Percentiles rank a stretch among this genome's conserved stretches.
These are phyloP conservation scores for Vanilla planifolia DNA, from an alignment of 106 monocot genomes.

Conservation along the genomic window DNA sequence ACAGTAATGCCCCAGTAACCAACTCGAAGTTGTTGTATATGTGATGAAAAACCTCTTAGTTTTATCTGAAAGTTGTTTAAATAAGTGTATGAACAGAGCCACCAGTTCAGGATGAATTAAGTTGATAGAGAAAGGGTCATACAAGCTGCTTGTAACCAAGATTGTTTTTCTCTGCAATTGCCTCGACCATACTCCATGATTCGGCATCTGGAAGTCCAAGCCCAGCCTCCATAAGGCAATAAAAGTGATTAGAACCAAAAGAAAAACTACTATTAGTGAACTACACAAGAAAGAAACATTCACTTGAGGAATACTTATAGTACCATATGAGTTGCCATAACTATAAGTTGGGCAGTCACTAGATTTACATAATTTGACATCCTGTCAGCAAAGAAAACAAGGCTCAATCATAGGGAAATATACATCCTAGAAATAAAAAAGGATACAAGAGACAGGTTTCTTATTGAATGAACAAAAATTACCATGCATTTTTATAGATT, in stretches of 20 bases:
- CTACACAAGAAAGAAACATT: conserved; percentile 4
- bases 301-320: neutral
- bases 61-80: conserved; percentile 55
- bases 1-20: conserved; percentile 86
- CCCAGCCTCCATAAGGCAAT: conserved; percentile 58
- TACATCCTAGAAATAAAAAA: neutral
- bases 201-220: conserved; percentile 81
- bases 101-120: conserved; percentile 1
- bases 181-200: conserved; percentile 86
- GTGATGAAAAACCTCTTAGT: conserved; percentile 78
- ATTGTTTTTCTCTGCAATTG: conserved; percentile 92
- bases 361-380: conserved; percentile 76
- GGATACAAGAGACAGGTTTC: too few species aligned
- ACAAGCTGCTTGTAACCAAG: conserved; percentile 96
- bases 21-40: conserved; percentile 85
- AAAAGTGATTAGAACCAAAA: neutral
- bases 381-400: conserved; percentile 31
- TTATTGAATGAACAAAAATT: too few species aligned
- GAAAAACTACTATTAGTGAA: neutral
- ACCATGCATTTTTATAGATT: too few species aligned
- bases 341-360: conserved; percentile 76
- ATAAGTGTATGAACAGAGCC: neutral
- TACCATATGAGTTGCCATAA: conserved; percentile 98
- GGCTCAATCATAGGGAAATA: conserved; percentile 2
- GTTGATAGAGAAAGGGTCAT: conserved; percentile 12